A percentile compares a stretch with the other conserved stretches of the same genome.
phyloP scores from a whole-genome alignment of 345 rosid genomes.

The Eucalyptus shirleyi region DNA sequence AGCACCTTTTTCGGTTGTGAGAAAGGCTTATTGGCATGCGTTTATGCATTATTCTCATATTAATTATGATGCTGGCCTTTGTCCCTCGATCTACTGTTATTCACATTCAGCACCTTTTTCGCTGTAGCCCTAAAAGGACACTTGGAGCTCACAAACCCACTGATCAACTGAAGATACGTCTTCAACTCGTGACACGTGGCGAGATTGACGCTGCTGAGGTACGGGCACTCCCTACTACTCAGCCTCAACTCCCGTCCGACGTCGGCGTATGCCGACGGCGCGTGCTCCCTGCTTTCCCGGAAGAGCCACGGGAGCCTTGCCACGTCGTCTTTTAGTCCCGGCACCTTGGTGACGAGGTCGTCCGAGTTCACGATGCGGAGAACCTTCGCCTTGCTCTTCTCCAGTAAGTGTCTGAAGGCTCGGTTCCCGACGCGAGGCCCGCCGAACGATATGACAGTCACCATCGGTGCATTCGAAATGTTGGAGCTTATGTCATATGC shows the following conservation, averaged over 20 bases:
- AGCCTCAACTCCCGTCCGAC: constrained; percentile 69
- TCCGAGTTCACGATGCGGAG: constrained; percentile 80
- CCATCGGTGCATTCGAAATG: constrained; percentile 36
- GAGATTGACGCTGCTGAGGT: constrained; percentile 27
- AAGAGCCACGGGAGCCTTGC: constrained; percentile 37
- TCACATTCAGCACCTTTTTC: constrained; percentile 9
- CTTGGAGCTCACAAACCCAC: constrained; percentile 58
- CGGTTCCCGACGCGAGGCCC: constrained; percentile 90
- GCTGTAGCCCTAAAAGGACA: constrained; percentile 62
- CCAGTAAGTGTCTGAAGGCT: constrained; percentile 44
- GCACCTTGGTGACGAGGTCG: constrained; percentile 76
- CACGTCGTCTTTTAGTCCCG: constrained; percentile 55
- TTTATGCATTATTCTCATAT: background rate
- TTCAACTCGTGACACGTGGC: constrained; percentile 85
- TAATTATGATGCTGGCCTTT: background rate
- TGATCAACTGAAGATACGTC: constrained; percentile 60
- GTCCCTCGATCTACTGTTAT: background rate
- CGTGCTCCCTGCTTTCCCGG: constrained; percentile 33
- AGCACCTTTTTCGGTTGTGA: background rate
- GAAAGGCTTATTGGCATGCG: background rate
- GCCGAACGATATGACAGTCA: constrained; percentile 85
- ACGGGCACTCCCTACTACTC: constrained; percentile 57
- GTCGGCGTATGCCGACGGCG: constrained; percentile 63
- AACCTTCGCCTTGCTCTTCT: constrained; percentile 56
- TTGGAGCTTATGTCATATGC: constrained; percentile 49